These are phyloP conservation scores for Fraxinus ornus DNA, from an alignment of 305 asterid species.

Conservation along the genomic window DNA sequence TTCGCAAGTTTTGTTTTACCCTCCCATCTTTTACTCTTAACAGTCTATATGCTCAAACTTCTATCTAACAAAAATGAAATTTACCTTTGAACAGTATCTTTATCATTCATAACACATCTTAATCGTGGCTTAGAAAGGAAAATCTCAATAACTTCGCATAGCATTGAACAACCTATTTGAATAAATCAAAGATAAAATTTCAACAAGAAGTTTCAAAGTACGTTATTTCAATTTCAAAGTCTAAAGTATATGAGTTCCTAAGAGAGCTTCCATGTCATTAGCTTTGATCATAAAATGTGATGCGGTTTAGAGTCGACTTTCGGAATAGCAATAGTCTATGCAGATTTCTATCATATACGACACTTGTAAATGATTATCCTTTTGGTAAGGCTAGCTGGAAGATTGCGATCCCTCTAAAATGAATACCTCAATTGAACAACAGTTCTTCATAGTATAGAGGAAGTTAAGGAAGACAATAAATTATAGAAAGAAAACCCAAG, in stretches of 20 bases:
- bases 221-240: background rate
- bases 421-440: background rate
- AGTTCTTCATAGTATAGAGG: background rate
- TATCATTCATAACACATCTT: background rate
- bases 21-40: background rate
- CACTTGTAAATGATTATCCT: no score
- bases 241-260: slow-evolving; percentile 74
- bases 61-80: no score
- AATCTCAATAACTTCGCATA: background rate
- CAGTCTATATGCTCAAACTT: background rate
- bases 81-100: no score
- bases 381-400: slow-evolving; percentile 49
- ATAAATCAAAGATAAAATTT: background rate
- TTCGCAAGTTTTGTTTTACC: background rate
- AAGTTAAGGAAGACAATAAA: background rate
- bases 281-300: no score
- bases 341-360: no score
- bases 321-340: no score
- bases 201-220: background rate
- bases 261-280: slow-evolving; percentile 89
- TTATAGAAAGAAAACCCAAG: background rate
- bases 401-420: slow-evolving; percentile 29
- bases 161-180: background rate
- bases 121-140: background rate
- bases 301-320: no score